phyloP scores from a whole-genome alignment of 2,329 filamentous ascomycete species.

The Esteya vermicola region DNA sequence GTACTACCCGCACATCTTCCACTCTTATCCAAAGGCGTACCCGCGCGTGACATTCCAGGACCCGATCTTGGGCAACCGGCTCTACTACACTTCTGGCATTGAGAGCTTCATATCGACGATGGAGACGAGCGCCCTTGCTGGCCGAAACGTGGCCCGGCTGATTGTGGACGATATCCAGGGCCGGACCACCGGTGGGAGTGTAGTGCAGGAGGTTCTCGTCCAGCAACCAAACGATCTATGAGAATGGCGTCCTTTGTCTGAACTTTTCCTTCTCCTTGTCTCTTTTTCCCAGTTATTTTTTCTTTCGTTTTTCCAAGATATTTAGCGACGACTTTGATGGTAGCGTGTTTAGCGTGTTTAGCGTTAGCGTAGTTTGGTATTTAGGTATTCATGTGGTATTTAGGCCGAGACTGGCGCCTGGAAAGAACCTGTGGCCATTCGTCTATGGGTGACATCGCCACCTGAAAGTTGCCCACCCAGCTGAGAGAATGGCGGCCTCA shows the following conservation, averaged over 20 bases:
- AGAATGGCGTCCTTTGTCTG: too few relatives aligned
- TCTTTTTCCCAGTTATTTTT: too few relatives aligned
- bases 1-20: constrained; percentile 64
- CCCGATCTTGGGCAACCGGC: constrained; percentile 46
- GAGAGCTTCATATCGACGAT: constrained; percentile 94
- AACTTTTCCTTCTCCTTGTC: too few relatives aligned
- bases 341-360: too few relatives aligned
- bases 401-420: too few relatives aligned
- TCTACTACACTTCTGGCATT: constrained; percentile 65
- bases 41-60: constrained; percentile 83
- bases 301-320: too few relatives aligned
- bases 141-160: constrained; percentile 66
- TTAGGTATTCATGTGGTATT: too few relatives aligned
- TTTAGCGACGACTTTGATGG: too few relatives aligned
- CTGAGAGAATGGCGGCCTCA: too few relatives aligned
- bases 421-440: not conserved
- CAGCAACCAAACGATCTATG: too few relatives aligned
- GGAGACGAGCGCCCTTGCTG: constrained; percentile 91
- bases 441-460: not conserved
- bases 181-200: constrained; percentile 5
- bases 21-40: constrained; percentile 74
- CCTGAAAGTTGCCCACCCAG: not conserved
- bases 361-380: too few relatives aligned
- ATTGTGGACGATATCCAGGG: constrained; percentile 40
- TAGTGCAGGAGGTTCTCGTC: not conserved